Conservation (phyloP, 192 early-diverging fungal species). For the Lobosporangium transversale region DNA sequence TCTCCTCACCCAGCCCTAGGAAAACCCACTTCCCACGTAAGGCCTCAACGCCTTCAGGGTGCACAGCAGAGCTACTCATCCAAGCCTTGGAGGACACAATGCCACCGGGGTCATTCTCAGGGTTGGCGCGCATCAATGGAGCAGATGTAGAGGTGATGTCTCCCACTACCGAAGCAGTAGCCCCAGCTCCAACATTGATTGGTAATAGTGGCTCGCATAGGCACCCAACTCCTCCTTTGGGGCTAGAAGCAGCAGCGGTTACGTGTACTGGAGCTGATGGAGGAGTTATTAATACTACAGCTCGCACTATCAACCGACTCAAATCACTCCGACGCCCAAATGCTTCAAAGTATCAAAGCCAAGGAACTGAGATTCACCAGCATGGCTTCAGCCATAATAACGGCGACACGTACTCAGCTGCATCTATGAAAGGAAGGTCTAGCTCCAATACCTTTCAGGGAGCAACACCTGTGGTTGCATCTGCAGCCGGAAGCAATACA, state of each 20-base stretch:
- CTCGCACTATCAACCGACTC: constrained; percentile 42
- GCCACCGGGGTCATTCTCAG: neutral
- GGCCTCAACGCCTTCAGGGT: too few species aligned
- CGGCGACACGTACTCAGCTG: neutral
- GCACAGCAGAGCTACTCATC: too few species aligned
- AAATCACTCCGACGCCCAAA: constrained; percentile 38
- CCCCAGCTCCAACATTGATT: neutral
- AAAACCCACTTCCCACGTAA: too few species aligned
- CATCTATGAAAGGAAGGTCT: neutral
- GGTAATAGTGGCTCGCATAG: neutral
- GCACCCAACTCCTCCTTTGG: neutral
- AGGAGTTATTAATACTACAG: constrained; percentile 4
- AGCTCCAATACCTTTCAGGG: too few species aligned
- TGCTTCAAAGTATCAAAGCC: neutral
- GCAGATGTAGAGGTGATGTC: constrained; percentile 20
- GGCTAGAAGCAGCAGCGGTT: neutral
- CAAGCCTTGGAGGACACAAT: neutral
- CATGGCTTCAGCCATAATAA: neutral
- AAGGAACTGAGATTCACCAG: neutral
- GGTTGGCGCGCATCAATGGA: too few species aligned
- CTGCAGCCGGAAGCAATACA: too few species aligned
- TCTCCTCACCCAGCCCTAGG: too few species aligned
- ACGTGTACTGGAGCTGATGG: neutral
- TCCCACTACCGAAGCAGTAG: constrained; percentile 8
- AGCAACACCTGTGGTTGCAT: too few species aligned